Conservation (phyloP, 768 basidiomycete species). For the Royoungia palumana region DNA sequence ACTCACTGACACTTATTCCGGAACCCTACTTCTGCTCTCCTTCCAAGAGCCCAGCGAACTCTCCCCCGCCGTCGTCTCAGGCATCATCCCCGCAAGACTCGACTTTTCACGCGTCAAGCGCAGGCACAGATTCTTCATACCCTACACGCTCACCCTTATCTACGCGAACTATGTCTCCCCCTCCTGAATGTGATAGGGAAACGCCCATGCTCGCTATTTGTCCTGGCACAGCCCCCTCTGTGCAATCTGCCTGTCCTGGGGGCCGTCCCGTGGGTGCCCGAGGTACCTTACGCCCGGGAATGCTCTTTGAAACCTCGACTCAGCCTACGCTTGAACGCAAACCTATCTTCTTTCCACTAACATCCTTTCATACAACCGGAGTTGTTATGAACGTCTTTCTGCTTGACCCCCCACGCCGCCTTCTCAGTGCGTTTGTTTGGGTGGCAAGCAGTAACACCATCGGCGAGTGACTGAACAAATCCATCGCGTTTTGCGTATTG, state of each 20-base stretch:
- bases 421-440: slow-evolving; percentile 72
- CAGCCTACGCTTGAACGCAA: slow-evolving; percentile 16
- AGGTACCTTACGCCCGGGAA: slow-evolving; percentile 4
- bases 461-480: slow-evolving; percentile 14
- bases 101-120: slow-evolving; percentile 9
- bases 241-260: slow-evolving; percentile 7
- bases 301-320: slow-evolving; percentile 9
- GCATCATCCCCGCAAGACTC: slow-evolving; percentile 27
- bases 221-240: slow-evolving; percentile 1
- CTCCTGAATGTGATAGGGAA: slow-evolving; percentile 18
- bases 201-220: slow-evolving; percentile 3
- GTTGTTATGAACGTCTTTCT: slow-evolving; percentile 78
- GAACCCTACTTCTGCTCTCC: slow-evolving; percentile 17
- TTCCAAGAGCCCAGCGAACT: slow-evolving; percentile 27
- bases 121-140: slow-evolving; percentile 5
- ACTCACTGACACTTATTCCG: slow-evolving; percentile 6
- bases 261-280: slow-evolving; percentile 2
- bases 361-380: slow-evolving; percentile 60
- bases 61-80: slow-evolving; percentile 28
- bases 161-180: slow-evolving; percentile 18
- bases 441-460: slow-evolving; percentile 41
- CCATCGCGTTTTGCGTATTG: background rate
- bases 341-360: slow-evolving; percentile 58
- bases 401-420: slow-evolving; percentile 57
- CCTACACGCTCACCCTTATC: slow-evolving; percentile 24